Percentiles rank a stretch among this genome's conserved stretches.
Conservation (phyloP, 768 basidiomycete species). For the Coprinopsis cinerea region DNA sequence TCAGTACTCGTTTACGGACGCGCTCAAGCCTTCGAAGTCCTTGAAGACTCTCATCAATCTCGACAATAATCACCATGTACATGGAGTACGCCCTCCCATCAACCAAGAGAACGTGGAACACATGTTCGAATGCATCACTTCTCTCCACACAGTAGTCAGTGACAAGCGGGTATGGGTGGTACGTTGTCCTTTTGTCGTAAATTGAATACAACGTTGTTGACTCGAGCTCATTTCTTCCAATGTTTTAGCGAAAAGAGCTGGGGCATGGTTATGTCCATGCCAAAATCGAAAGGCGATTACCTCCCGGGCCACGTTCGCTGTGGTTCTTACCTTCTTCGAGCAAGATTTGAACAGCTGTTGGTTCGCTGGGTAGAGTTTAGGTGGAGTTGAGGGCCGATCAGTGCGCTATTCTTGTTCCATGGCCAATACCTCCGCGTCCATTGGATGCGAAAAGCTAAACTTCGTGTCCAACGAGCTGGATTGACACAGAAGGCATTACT, state of each 20-base stretch:
- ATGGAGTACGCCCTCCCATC: neutral
- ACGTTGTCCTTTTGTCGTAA: neutral
- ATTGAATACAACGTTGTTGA: neutral
- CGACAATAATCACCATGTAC: neutral
- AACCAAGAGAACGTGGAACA: conserved; percentile 1
- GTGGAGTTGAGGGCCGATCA: too few species aligned
- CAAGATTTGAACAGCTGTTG: neutral
- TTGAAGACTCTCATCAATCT: neutral
- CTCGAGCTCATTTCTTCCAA: neutral
- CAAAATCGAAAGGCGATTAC: conserved; percentile 3
- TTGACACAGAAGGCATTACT: too few species aligned
- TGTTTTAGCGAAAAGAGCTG: neutral
- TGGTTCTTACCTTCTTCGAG: conserved; percentile 13
- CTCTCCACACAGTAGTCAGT: conserved; percentile 1
- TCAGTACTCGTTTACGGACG: neutral
- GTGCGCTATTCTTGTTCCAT: too few species aligned
- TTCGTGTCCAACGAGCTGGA: too few species aligned
- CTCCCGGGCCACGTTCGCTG: conserved; percentile 1
- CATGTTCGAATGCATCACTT: neutral
- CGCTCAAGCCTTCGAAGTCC: neutral
- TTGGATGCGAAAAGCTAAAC: too few species aligned
- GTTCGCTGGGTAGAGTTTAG: too few species aligned
- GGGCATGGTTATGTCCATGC: conserved; percentile 2
- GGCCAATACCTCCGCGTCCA: too few species aligned
- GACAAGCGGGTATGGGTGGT: conserved; percentile 2